phyloP scores from a whole-genome alignment of 345 rosid species.

The Syzygium aqueum region DNA sequence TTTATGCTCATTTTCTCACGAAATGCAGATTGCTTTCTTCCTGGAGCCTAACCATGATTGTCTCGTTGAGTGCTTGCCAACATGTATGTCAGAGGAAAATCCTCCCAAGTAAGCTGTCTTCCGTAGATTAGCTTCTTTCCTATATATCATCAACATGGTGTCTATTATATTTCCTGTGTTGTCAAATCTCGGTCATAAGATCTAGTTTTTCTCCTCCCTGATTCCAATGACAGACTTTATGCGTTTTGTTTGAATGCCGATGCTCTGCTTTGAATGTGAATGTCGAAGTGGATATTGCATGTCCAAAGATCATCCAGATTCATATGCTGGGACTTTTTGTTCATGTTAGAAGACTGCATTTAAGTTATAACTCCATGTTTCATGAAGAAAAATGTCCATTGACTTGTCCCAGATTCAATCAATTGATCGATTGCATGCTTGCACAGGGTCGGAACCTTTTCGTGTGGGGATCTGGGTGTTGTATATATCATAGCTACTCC shows the following conservation, averaged over 20 bases:
- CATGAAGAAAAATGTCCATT: neutral
- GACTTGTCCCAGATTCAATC: neutral
- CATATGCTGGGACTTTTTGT: neutral
- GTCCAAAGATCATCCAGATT: neutral
- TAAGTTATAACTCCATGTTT: neutral
- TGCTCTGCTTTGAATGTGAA: neutral
- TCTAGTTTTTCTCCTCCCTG: neutral
- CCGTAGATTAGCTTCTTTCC: neutral
- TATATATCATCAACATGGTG: neutral
- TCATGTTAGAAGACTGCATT: neutral
- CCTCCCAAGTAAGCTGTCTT: slow-evolving; percentile 62
- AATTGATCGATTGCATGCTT: fast-evolving
- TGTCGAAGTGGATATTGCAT: neutral
- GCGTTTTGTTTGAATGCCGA: neutral
- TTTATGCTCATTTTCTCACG: neutral
- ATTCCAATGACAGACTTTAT: neutral
- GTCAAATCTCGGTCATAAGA: neutral
- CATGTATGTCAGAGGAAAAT: slow-evolving; percentile 61
- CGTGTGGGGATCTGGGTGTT: neutral
- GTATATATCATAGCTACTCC: neutral
- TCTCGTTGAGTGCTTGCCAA: slow-evolving; percentile 78
- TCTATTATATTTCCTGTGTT: neutral
- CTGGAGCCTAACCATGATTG: slow-evolving; percentile 79
- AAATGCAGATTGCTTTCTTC: slow-evolving; percentile 66
- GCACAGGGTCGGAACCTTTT: neutral